Conservation (phyloP, 2,329 filamentous ascomycete genomes). For the Alternaria novae-zelandiae region DNA sequence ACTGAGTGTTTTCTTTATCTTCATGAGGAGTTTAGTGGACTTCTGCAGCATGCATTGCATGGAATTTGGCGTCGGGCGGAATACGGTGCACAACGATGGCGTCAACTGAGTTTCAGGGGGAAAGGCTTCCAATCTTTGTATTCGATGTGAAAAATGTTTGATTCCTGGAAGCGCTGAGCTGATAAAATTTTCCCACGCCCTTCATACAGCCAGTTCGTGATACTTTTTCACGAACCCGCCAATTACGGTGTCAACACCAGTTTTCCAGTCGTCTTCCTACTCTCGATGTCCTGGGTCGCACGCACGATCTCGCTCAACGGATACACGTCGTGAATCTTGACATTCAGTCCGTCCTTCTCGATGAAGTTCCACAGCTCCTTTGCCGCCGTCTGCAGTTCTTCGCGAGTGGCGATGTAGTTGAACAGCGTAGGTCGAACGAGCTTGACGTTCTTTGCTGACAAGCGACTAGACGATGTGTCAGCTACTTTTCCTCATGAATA, state of each 20-base stretch:
- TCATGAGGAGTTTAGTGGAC: not conserved
- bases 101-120: not conserved
- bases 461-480: conserved; percentile 44
- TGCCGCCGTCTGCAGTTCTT: conserved; percentile 74
- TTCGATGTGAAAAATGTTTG: not conserved
- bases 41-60: not conserved
- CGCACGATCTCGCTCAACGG: conserved; percentile 72
- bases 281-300: conserved; percentile 78
- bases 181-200: not conserved
- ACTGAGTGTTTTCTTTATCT: not conserved
- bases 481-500: not conserved
- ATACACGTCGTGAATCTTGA: conserved; percentile 79
- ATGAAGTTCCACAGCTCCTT: conserved; percentile 77
- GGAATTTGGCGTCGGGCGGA: not conserved
- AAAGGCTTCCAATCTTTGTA: not conserved
- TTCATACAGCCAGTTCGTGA: not conserved
- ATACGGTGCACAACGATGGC: not conserved
- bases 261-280: conserved; percentile 84
- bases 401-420: conserved; percentile 63
- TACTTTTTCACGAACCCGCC: not conserved
- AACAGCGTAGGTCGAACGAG: conserved; percentile 77
- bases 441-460: conserved; percentile 77
- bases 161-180: not conserved
- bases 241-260: conserved; percentile 70
- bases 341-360: conserved; percentile 70